Evolutionary conservation across 495 filamentous ascomycete species (phyloP).

Genomic region (Penicillium soppii): DNA sequence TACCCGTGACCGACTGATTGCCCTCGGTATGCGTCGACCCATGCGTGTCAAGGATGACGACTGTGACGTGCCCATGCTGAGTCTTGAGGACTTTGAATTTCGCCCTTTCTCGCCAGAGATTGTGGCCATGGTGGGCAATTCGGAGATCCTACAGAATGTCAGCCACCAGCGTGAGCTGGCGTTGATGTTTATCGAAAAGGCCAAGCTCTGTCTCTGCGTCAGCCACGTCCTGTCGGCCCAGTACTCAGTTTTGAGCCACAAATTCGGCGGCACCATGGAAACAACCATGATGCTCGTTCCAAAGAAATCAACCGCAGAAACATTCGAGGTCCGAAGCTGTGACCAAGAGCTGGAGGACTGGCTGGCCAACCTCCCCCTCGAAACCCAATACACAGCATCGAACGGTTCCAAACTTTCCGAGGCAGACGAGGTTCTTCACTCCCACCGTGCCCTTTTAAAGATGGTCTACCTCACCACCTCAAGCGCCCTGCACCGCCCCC

Average conservation of each 20-base stretch:
- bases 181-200: slow-evolving; percentile 85
- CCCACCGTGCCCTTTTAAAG: slow-evolving; percentile 76
- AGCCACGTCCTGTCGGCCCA: slow-evolving; percentile 80
- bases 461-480: slow-evolving; percentile 88
- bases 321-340: slow-evolving; percentile 68
- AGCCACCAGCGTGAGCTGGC: slow-evolving; percentile 71
- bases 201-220: slow-evolving; percentile 83
- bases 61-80: slow-evolving; percentile 86
- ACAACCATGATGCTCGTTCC: slow-evolving; percentile 90
- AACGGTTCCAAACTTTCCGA: slow-evolving; percentile 42
- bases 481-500: slow-evolving; percentile 82
- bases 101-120: slow-evolving; percentile 61
- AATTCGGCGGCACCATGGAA: slow-evolving; percentile 71
- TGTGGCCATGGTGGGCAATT: slow-evolving; percentile 63
- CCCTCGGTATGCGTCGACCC: slow-evolving; percentile 84
- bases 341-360: slow-evolving; percentile 73
- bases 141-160: slow-evolving; percentile 61
- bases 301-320: slow-evolving; percentile 76
- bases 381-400: slow-evolving; percentile 60
- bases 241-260: slow-evolving; percentile 83
- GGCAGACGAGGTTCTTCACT: slow-evolving; percentile 57
- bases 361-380: slow-evolving; percentile 64
- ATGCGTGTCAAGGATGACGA: slow-evolving; percentile 87
- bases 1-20: slow-evolving; percentile 85
- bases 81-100: slow-evolving; percentile 80